Percentiles rank a stretch among this genome's conserved stretches.
Conservation (phyloP, 1,284 basidiomycete genomes). For the Takashimella tepidaria region DNA sequence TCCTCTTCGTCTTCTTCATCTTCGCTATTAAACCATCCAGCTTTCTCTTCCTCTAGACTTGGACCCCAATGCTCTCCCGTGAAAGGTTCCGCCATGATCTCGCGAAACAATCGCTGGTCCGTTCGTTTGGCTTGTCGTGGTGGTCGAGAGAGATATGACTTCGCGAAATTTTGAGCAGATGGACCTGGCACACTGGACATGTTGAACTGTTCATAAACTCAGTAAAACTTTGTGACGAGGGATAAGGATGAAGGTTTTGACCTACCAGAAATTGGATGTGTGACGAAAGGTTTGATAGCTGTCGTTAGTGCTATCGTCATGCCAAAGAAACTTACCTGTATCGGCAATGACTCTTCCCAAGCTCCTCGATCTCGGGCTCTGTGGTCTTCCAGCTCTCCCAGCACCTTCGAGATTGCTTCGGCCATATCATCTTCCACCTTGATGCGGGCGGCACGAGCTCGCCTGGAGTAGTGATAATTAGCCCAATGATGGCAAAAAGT, state of each 20-base stretch:
- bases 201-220: constrained; percentile 23
- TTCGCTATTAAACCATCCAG: constrained; percentile 39
- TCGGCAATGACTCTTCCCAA: constrained; percentile 29
- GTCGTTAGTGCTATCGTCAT: not conserved
- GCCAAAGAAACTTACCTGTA: constrained; percentile 17
- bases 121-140: constrained; percentile 15
- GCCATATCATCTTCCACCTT: constrained; percentile 31
- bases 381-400: constrained; percentile 17
- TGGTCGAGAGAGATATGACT: constrained; percentile 20
- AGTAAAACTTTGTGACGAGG: constrained; percentile 1
- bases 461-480: constrained; percentile 9
- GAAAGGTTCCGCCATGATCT: constrained; percentile 41
- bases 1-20: constrained; percentile 3
- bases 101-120: constrained; percentile 27
- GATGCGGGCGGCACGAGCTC: constrained; percentile 21
- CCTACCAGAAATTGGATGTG: constrained; percentile 38
- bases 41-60: constrained; percentile 35
- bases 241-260: not conserved
- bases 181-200: constrained; percentile 19
- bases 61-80: constrained; percentile 27
- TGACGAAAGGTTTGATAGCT: constrained; percentile 30
- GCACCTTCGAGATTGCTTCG: constrained; percentile 24
- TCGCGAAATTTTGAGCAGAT: constrained; percentile 24
- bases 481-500: too few relatives aligned
- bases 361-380: constrained; percentile 10